Conservation (phyloP, 73 alveolate genomes). For the Blepharisma japonicum region DNA sequence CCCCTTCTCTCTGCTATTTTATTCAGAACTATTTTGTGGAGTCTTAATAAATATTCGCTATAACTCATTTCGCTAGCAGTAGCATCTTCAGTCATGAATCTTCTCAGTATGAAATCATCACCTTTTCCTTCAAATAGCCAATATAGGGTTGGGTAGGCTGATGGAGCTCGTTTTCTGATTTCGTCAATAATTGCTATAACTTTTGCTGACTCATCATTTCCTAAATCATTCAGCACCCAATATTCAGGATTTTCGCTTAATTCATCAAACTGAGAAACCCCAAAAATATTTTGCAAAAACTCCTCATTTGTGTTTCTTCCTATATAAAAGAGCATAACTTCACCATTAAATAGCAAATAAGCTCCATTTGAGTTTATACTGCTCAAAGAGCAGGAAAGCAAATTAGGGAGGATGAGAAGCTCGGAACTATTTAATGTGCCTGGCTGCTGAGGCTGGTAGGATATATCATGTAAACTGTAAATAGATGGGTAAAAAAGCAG, state of each 20-base stretch:
- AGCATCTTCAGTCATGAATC: background rate
- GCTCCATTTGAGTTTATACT: constrained; percentile 28
- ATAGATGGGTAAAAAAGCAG: constrained; percentile 50
- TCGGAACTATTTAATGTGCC: constrained; percentile 39
- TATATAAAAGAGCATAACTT: constrained; percentile 33
- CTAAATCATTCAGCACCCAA: background rate
- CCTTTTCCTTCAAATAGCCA: background rate
- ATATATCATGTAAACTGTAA: constrained; percentile 43
- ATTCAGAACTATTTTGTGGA: background rate
- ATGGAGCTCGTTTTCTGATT: background rate
- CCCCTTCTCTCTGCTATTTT: background rate
- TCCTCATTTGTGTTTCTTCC: constrained; percentile 38
- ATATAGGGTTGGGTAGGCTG: background rate
- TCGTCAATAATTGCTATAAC: background rate
- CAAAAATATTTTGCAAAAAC: constrained; percentile 35
- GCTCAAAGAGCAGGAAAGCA: constrained; percentile 21
- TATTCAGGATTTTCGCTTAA: background rate
- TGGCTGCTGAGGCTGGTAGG: constrained; percentile 20
- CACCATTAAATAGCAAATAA: constrained; percentile 57
- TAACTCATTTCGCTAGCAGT: constrained; percentile 6
- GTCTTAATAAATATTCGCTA: background rate
- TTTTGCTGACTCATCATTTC: background rate
- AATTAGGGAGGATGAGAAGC: constrained; percentile 39
- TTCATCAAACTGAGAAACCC: constrained; percentile 30
- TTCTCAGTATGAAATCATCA: background rate